Evolutionary conservation across 2,329 filamentous ascomycete species (phyloP).

Genomic region (Colletotrichum orchidophilum): DNA sequence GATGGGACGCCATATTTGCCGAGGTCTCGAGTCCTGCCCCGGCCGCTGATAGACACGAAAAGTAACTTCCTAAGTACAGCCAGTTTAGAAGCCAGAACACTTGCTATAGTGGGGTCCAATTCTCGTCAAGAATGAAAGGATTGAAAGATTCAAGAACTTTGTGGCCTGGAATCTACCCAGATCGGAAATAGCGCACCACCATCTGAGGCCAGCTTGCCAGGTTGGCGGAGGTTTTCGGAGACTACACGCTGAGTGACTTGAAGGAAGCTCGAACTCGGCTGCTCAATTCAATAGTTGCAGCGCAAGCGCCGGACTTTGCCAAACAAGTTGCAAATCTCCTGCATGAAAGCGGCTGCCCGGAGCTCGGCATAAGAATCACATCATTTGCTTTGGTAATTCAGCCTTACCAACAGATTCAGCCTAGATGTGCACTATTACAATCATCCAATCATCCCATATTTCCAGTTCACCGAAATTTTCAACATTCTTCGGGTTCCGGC

Average conservation of each 20-base stretch:
- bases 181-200: background rate
- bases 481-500: background rate
- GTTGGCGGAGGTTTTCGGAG: background rate
- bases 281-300: background rate
- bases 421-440: background rate
- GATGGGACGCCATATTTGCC: conserved; percentile 31
- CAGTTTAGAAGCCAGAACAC: too few species aligned
- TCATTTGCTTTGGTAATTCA: background rate
- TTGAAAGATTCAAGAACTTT: background rate
- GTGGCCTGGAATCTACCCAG: background rate
- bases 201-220: background rate
- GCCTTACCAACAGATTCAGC: background rate
- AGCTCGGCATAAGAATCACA: background rate
- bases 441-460: background rate
- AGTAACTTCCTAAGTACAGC: background rate
- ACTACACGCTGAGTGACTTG: background rate
- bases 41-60: background rate
- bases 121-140: background rate
- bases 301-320: background rate
- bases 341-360: background rate
- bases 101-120: too few species aligned
- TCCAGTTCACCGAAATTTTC: background rate
- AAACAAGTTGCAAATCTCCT: background rate
- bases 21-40: conserved; percentile 18
- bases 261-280: background rate